These are phyloP conservation scores for Exophiala xenobiotica DNA, from an alignment of 2,329 filamentous ascomycete species.

Conservation along the genomic window DNA sequence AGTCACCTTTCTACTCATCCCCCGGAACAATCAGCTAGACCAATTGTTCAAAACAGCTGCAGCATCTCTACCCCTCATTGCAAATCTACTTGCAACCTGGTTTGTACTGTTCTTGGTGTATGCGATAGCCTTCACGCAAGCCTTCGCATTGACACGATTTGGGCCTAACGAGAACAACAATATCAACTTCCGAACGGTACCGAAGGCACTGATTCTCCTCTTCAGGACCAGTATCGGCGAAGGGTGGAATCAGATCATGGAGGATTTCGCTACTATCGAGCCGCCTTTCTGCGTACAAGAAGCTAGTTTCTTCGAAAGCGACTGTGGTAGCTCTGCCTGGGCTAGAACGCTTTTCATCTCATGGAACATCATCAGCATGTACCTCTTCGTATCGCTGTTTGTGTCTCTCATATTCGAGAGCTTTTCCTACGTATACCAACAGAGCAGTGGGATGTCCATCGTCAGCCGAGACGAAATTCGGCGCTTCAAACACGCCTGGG, in stretches of 20 bases:
- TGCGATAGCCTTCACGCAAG: conserved; percentile 92
- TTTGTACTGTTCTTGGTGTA: conserved; percentile 95
- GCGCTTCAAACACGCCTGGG: conserved; percentile 97
- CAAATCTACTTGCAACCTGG: conserved; percentile 93
- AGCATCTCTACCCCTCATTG: conserved; percentile 84
- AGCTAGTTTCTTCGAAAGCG: conserved; percentile 74
- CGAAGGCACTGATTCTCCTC: conserved; percentile 87
- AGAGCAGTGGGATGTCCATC: conserved; percentile 85
- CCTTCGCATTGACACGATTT: conserved; percentile 92
- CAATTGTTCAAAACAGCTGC: conserved; percentile 98
- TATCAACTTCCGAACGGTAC: conserved; percentile 89
- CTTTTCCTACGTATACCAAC: conserved; percentile 98
- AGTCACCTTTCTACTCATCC: conserved; percentile 85
- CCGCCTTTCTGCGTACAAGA: conserved; percentile 77
- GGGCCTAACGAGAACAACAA: conserved; percentile 70
- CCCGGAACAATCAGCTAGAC: conserved; percentile 92
- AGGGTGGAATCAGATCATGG: conserved; percentile 96
- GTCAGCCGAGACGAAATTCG: conserved; percentile 92
- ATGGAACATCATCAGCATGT: conserved; percentile 99
- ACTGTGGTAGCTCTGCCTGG: conserved; percentile 90
- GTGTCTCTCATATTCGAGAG: conserved; percentile 99
- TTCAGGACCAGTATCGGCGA: conserved; percentile 93
- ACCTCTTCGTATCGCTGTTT: conserved; percentile 97
- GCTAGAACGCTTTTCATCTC: conserved; percentile 85
- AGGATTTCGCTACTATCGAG: conserved; percentile 80